These are phyloP conservation scores for Bondarzewia mesenterica DNA, from an alignment of 1,284 basidiomycete species.

Conservation along the genomic window DNA sequence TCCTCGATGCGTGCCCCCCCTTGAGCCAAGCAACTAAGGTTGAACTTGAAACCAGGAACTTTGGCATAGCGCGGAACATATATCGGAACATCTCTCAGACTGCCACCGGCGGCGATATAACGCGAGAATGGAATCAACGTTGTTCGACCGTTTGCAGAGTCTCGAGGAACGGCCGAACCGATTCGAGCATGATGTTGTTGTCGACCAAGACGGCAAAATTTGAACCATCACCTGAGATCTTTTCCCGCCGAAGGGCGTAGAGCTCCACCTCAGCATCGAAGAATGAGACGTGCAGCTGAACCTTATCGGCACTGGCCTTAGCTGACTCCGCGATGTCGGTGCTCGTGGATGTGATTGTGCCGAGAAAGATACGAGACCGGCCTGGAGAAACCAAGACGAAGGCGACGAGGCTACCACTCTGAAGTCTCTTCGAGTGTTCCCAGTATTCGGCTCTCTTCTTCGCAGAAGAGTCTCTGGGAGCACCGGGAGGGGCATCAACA, in stretches of 20 bases:
- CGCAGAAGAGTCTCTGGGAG: constrained; percentile 13
- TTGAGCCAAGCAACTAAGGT: constrained; percentile 19
- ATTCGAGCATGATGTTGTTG: constrained; percentile 23
- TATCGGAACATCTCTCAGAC: constrained; percentile 9
- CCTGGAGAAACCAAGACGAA: constrained; percentile 17
- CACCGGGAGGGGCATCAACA: constrained; percentile 20
- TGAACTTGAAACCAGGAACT: constrained; percentile 18
- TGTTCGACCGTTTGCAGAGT: constrained; percentile 19
- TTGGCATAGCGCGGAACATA: constrained; percentile 18
- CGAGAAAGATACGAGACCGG: constrained; percentile 17
- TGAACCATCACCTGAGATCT: constrained; percentile 11
- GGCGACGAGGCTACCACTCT: constrained; percentile 21
- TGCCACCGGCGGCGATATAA: constrained; percentile 12
- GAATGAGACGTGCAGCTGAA: constrained; percentile 21
- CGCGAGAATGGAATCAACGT: constrained; percentile 19
- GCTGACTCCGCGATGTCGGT: constrained; percentile 21
- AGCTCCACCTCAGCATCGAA: constrained; percentile 24
- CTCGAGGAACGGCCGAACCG: constrained; percentile 24
- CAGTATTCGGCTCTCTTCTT: constrained; percentile 18
- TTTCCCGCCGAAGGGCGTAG: constrained; percentile 18
- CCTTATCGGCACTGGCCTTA: constrained; percentile 10
- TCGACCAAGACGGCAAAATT: constrained; percentile 21
- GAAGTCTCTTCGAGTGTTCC: constrained; percentile 22
- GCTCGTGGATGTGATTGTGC: constrained; percentile 16
- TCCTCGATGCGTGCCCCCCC: constrained; percentile 11